These are phyloP conservation scores for Echium plantagineum DNA, from an alignment of 257 asterid genomes.

Conservation along the genomic window DNA sequence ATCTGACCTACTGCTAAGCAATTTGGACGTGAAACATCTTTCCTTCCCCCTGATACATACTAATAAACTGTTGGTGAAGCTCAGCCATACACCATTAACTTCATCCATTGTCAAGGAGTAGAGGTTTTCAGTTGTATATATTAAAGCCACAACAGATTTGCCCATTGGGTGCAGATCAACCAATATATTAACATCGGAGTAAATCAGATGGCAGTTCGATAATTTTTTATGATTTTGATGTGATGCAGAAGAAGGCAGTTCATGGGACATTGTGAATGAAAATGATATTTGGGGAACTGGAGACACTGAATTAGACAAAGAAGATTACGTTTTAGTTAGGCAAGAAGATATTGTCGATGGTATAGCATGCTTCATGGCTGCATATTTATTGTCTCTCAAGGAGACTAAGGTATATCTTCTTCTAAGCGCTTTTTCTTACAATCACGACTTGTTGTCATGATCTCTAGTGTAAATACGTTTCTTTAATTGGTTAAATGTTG, in stretches of 20 bases:
- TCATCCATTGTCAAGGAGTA: too few relatives aligned
- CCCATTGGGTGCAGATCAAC: too few relatives aligned
- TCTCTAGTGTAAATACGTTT: neutral
- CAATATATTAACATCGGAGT: neutral
- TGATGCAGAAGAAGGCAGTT: slow-evolving; percentile 71
- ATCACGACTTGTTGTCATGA: neutral
- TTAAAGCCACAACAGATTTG: too few relatives aligned
- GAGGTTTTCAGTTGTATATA: too few relatives aligned
- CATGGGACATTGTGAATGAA: slow-evolving; percentile 90
- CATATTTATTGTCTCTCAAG: slow-evolving; percentile 73
- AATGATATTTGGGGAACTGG: slow-evolving; percentile 89
- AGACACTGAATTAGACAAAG: slow-evolving; percentile 43
- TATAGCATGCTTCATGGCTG: slow-evolving; percentile 97
- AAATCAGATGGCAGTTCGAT: neutral
- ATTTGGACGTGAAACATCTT: too few relatives aligned
- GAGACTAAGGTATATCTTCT: slow-evolving; percentile 60
- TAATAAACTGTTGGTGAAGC: too few relatives aligned
- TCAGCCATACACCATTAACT: too few relatives aligned
- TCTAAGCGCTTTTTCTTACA: neutral
- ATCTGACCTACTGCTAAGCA: too few relatives aligned
- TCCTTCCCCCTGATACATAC: too few relatives aligned
- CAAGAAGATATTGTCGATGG: slow-evolving; percentile 97
- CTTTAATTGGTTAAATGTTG: slow-evolving; percentile 8
- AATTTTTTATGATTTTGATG: slow-evolving; percentile 5
- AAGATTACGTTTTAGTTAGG: slow-evolving; percentile 84